Evolutionary conservation across 225 moss, liverwort and hornwort genomes (phyloP), one percentile per base, ranked within the genome.

Genomic region (Sphagnum contortum): DNA sequence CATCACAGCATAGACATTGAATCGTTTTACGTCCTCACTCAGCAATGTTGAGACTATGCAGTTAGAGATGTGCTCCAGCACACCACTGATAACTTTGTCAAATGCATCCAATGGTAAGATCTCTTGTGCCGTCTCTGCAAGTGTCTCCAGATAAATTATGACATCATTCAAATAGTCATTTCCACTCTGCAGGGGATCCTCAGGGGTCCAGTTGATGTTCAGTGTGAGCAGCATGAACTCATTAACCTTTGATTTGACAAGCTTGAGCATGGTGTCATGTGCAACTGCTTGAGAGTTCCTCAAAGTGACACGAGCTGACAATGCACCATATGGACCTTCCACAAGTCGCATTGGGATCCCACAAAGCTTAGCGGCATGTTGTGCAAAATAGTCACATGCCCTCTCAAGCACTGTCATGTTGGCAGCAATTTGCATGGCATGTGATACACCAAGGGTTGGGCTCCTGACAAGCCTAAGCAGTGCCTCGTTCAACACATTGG

Each of bases 381-480:
- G 92, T 64, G 90, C 77, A 66, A 98, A 98, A 70, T 78, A 98
- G 54, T 77, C 82, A 55, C 96, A 98, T 45, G 96, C 96, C 48
- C 87, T 88, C 67, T 98, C 96, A 12, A 98, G 83, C 57, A 92
- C 93, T 52, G 96, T 98, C 96, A 98, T 98, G 64, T 98, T 96
- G 55, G 90, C 92, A 66, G 93, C 96, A 80, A 92, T 98, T 76
- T 98, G 93, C 96, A 92, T 98, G 66, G 96, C 93, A 74, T 98
- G 92, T 50, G 93, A 98, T 8, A 92, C 96, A 45, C 90, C 93
- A 66, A 98, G 49, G 47, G 80, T 92, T 45, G 96, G 90, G 72
- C 81, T 93, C 59, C 81, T 74, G 59, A 98, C 86, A 57, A 92
- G 80, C 69, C 63, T 90, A 58, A 98, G 75, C 61, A 98, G 65